Base-by-base conservation (phyloP, 495 filamentous ascomycete species). In the Aspergillus egyptiacus region DNA sequence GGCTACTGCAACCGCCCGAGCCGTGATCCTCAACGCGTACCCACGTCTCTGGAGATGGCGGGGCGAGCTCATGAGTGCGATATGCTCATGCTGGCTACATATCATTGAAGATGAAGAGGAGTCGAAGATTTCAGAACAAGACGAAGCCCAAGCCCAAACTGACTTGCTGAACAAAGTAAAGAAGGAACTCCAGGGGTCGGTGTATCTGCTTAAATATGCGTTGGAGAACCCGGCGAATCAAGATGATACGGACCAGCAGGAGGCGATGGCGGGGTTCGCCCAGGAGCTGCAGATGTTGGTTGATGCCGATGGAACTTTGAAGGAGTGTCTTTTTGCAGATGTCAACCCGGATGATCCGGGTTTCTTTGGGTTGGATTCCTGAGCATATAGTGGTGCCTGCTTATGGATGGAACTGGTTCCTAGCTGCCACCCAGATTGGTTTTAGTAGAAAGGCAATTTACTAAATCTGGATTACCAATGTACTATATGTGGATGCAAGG, bases 1-100 rank as follows among this genome's bases (percentile, higher is more conserved):
- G 0, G 78, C 83, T 1, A 60, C 77, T 5, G 55, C 68, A 7
- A 68, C 80, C 1, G 46, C 89, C 22, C 74, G 83, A 39, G 65
- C 66, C 0, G 68, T 86, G 10, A 66, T 95, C n/a, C 51, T 77
- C 18, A 83, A 73, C 35, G 80, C 77, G n/a, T 91, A 93, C 81
- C 82, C 86, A 9, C 72, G 89, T 0, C 66, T 95, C 14, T 73
- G 68, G 54, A 58, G 61, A 33, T 83, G 84, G 70, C 70, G 78
- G 20, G 80, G 77, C n/a, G 86, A 91, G 61, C 65, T 94, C 13
- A 50, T 95, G 42, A 80, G 74, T 35, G 82, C 72, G 0, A 48
- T 89, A 0, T 69, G 74, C 20, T 57, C 82, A 2, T 84, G 84
- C 58, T 96, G 88, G 87, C 55, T 80, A 4, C 76, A 79, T 55